Percentiles rank a stretch among this genome's conserved stretches.
Evolutionary conservation across 331 rosid species (phyloP).

Genomic region (Saraca asoca): DNA sequence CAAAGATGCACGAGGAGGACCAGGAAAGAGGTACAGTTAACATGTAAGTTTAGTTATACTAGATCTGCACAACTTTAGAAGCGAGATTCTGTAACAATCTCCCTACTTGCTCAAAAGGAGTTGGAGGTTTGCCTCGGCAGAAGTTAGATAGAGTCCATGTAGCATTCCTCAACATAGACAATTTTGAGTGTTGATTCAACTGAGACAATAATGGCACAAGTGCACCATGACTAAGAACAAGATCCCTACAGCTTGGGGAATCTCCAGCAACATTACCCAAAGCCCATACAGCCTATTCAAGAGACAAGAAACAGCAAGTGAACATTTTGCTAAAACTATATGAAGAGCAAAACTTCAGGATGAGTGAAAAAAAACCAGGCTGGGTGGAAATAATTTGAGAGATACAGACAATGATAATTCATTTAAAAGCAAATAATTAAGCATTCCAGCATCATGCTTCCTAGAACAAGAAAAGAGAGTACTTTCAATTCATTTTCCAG

Average conservation of each 20-base stretch:
- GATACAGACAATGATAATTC: not conserved
- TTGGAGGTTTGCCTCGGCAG: slow-evolving; percentile 62
- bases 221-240: slow-evolving; percentile 59
- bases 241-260: slow-evolving; percentile 61
- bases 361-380: not conserved
- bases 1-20: not conserved
- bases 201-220: slow-evolving; percentile 54
- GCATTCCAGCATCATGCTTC: not conserved
- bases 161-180: slow-evolving; percentile 64
- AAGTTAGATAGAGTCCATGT: slow-evolving; percentile 70
- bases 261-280: slow-evolving; percentile 74
- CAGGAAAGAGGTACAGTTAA: not conserved
- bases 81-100: not conserved
- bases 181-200: slow-evolving; percentile 58
- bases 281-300: slow-evolving; percentile 71
- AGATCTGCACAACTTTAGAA: not conserved
- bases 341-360: not conserved
- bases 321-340: not conserved
- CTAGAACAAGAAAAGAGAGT: not conserved
- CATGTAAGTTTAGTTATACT: not conserved
- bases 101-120: slow-evolving; percentile 59
- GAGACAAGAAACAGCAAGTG: slow-evolving; percentile 5
- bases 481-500: not conserved
- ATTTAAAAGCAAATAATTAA: not conserved
- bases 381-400: not conserved